Base-by-base conservation (phyloP, 441 rosid genomes). In the Bocquillonia castaneifolia region DNA sequence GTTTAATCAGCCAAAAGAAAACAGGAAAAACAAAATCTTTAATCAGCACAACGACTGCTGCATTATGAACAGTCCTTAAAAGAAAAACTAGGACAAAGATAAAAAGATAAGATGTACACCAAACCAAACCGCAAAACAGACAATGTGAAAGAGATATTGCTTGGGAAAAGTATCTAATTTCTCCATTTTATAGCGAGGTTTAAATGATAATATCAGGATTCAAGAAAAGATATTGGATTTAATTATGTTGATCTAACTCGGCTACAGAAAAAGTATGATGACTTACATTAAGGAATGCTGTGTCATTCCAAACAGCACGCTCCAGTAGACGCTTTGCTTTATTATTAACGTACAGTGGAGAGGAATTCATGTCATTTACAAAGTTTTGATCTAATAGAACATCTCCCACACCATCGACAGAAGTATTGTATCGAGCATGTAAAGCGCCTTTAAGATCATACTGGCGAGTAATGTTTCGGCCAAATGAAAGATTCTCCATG, bases 341-440 rank as follows among this genome's bases (percentile, higher is more conserved):
- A 69, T 86, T 88, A 74, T 96, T 85, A 56, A 94, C 92, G 31
- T 90, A 92, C 18, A 94, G 81, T 0, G 99, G 99, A 42, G 96
- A 94, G 28, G 84, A 78, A 76, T 87, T 87, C 97, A 94, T 90
- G 82, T 92, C 98, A 36, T 88, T 80, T 71, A 94, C 93, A 53
- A 94, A 94, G 84, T 94, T 94, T 81, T 92, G 95, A 77, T 92
- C 99, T 79, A 94, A 75, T 52, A 94, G 95, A 77, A 92, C 98
- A 74, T 85, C 93, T 13, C 81, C 94, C 0, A 81, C 71, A 40
- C 89, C 92, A 66, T 79, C 84, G 34, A 74, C 78, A 47, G 81
- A 82, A 8, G 88, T 74, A 73, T 68, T 87, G 73, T 62, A 83
- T 67, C 98, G 90, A 59, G 87, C 96, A 36, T 90, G 93, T 2